Conservation (phyloP, 208 protist species). For the Trypanosoma mega region DNA sequence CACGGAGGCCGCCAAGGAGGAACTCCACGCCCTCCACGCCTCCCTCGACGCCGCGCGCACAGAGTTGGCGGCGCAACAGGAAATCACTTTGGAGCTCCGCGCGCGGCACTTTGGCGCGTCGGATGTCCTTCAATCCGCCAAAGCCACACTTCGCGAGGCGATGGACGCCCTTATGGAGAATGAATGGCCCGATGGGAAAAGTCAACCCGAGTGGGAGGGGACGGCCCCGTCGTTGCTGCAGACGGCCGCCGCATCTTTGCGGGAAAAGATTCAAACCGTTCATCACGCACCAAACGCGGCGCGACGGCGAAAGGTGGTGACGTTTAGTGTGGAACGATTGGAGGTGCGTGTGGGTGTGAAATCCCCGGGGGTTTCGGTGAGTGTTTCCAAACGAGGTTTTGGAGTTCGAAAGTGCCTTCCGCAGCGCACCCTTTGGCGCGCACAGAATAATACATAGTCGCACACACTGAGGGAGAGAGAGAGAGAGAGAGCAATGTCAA, state of each 20-base stretch:
- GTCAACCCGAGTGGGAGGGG: neutral
- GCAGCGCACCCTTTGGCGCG: constrained; percentile 22
- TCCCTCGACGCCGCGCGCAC: neutral
- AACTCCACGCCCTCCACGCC: neutral
- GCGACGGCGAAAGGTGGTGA: constrained; percentile 21
- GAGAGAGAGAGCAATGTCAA: no score
- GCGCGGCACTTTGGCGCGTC: constrained; percentile 6
- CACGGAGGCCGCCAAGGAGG: neutral
- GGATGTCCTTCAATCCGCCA: constrained; percentile 7
- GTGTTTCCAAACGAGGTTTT: neutral
- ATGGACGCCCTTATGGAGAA: neutral
- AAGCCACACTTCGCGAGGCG: neutral
- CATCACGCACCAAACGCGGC: neutral
- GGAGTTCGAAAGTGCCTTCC: neutral
- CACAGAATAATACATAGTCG: neutral
- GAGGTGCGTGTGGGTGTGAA: constrained; percentile 1
- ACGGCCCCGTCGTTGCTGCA: neutral
- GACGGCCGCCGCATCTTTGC: neutral
- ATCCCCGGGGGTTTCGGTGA: neutral
- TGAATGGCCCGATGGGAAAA: neutral
- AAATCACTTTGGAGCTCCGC: constrained; percentile 3
- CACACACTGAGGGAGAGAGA: no score
- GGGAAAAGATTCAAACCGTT: constrained; percentile 4
- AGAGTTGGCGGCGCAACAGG: neutral
- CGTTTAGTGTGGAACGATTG: constrained; percentile 21